These are phyloP conservation scores for Vanrija sp. DNA, from an alignment of 1,284 basidiomycete species.

Conservation along the genomic window DNA sequence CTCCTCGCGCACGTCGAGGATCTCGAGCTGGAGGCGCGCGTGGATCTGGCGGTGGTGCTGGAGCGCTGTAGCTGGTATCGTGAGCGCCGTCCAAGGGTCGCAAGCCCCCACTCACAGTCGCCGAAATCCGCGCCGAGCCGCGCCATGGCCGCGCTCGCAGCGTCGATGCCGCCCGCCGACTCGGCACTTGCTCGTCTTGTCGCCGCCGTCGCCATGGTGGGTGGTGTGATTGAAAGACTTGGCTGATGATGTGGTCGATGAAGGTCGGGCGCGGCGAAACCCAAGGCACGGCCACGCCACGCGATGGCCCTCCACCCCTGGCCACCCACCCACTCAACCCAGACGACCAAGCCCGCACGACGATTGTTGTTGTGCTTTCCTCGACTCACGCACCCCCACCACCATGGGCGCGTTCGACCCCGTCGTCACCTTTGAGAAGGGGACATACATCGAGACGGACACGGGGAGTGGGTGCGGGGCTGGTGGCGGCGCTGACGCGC, in stretches of 20 bases:
- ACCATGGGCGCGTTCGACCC: conserved; percentile 46
- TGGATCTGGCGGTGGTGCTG: conserved; percentile 38
- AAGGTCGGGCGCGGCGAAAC: too few relatives aligned
- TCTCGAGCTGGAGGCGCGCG: conserved; percentile 42
- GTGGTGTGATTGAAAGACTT: too few relatives aligned
- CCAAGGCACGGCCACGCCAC: too few relatives aligned
- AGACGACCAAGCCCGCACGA: too few relatives aligned
- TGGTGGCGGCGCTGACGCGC: not conserved
- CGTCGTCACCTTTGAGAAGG: conserved; percentile 42
- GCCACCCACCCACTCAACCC: too few relatives aligned
- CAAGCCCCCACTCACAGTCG: conserved; percentile 11
- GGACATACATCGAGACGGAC: conserved; percentile 46
- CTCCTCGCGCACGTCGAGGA: conserved; percentile 54
- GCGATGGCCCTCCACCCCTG: too few relatives aligned
- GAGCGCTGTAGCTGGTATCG: conserved; percentile 29
- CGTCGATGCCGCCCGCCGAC: too few relatives aligned
- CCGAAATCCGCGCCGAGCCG: conserved; percentile 13
- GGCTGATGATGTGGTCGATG: too few relatives aligned
- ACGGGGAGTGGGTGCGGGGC: conserved; percentile 39
- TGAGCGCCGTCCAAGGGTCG: not conserved
- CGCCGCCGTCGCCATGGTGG: too few relatives aligned
- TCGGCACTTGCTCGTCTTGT: too few relatives aligned
- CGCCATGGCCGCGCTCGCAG: conserved; percentile 9
- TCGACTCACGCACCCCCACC: not conserved
- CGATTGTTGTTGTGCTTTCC: too few relatives aligned